Evolutionary conservation across 129 eudicot species (phyloP).

Genomic region (Deinandra increscens): DNA sequence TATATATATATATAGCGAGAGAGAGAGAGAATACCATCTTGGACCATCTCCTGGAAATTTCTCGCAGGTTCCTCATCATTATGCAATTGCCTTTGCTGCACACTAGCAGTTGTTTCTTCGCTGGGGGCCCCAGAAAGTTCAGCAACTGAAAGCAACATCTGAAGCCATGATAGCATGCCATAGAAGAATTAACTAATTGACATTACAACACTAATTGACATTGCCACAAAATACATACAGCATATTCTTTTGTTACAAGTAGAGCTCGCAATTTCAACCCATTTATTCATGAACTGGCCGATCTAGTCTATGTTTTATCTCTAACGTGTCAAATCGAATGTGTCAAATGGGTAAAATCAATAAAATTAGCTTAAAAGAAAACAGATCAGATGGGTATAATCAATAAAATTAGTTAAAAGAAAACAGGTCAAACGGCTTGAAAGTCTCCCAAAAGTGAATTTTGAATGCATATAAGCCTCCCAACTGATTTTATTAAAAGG

Average conservation of each 20-base stretch:
- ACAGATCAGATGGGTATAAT: not conserved
- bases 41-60: conserved; percentile 51
- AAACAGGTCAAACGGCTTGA: not conserved
- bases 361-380: not conserved
- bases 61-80: conserved; percentile 52
- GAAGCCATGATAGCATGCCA: conserved; percentile 27
- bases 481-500: not conserved
- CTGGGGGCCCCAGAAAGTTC: conserved; percentile 57
- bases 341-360: not conserved
- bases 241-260: not conserved
- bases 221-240: not conserved
- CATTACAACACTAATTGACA: conserved; percentile 2
- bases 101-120: conserved; percentile 33
- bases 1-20: too few relatives aligned
- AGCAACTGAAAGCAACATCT: conserved; percentile 64
- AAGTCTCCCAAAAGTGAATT: not conserved
- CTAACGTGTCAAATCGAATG: not conserved
- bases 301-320: not conserved
- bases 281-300: not conserved
- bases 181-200: conserved; percentile 9
- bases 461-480: conserved; percentile 8
- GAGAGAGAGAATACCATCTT: conserved; percentile 72
- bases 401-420: conserved; percentile 6
- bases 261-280: not conserved
- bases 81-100: conserved; percentile 39